Base-by-base conservation (phyloP, 352 stramenopile species). In the Pythium angustatum region DNA sequence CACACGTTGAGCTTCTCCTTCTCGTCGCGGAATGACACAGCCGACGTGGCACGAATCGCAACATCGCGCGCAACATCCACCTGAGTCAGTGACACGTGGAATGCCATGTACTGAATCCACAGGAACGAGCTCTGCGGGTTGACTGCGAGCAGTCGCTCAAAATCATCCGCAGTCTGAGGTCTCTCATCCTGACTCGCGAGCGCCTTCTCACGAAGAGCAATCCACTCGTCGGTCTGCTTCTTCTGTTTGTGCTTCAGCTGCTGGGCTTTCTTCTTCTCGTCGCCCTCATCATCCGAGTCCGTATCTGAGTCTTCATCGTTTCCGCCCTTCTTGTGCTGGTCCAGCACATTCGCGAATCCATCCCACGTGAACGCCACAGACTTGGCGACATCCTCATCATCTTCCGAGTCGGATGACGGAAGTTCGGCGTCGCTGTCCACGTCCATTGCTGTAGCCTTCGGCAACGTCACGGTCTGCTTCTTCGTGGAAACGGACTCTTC, bases 21-120 rank as follows among this genome's bases (percentile, higher is more conserved):
- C 69, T 98, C 96, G 59, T 98, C 82, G 38, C 94, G 88, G 76
- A 98, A 98, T 62, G 97, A 96, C 38, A 99, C 96, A 34, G 91
- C 88, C 26, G 96, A 92, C 31, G 97, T 97, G 9, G 96, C 96
- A 45, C 93, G 87, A 43, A 94, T 77, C 0, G 94, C 96, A 51
- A 99, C 94, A 69, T 96, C 92, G 11, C 96, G 88, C 30, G 95
- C 96, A 45, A 96, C 76, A 10, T 91, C 87, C 51, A 98, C 85
- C 65, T 99, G 94, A 34, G 93, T 98, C 22, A 98, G 76, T 38
- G 93, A 97, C 33, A 99, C 79, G 74, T 98, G 90, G 79, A 98
- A 98, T 17, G 96, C 96, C 96, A 99, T 98, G 82, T 98, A 99
- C 69, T 96, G 91, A 68, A 99, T 98, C 96, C 96, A 99, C 63